A percentile compares a stretch with the other conserved stretches of the same genome.
Evolutionary conservation across 306 rosid species (phyloP).

Genomic region (Quercus cerris): DNA sequence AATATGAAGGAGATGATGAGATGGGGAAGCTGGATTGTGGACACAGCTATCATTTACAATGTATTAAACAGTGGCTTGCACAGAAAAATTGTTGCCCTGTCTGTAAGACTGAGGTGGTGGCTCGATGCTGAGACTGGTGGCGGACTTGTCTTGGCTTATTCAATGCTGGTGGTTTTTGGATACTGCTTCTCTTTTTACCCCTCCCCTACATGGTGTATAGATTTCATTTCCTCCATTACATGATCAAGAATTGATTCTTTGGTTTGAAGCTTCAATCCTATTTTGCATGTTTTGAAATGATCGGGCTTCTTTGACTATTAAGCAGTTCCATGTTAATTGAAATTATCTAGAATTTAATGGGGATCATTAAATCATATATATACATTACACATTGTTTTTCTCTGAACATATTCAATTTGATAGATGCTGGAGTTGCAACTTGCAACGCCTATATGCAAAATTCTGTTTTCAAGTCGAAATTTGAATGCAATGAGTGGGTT

Average conservation of each 20-base stretch:
- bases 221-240: constrained; percentile 40
- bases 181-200: constrained; percentile 15
- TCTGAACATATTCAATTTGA: not conserved
- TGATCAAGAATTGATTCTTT: constrained; percentile 50
- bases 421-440: not conserved
- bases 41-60: constrained; percentile 71
- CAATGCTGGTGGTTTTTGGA: constrained; percentile 6
- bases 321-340: constrained; percentile 11
- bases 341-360: not conserved
- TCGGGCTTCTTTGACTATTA: constrained; percentile 13
- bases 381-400: not conserved
- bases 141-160: not conserved
- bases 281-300: constrained; percentile 31
- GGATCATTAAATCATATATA: not conserved
- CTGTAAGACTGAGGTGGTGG: constrained; percentile 70
- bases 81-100: constrained; percentile 91
- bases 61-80: constrained; percentile 86
- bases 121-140: constrained; percentile 34
- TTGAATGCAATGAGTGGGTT: too few relatives aligned
- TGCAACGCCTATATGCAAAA: not conserved
- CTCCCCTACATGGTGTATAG: constrained; percentile 53
- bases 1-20: constrained; percentile 79
- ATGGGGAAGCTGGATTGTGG: constrained; percentile 82
- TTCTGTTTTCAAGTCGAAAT: not conserved
- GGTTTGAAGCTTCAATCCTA: constrained; percentile 33